phyloP scores from a whole-genome alignment of 2,329 filamentous ascomycete genomes.

The Didymella segeticola region DNA sequence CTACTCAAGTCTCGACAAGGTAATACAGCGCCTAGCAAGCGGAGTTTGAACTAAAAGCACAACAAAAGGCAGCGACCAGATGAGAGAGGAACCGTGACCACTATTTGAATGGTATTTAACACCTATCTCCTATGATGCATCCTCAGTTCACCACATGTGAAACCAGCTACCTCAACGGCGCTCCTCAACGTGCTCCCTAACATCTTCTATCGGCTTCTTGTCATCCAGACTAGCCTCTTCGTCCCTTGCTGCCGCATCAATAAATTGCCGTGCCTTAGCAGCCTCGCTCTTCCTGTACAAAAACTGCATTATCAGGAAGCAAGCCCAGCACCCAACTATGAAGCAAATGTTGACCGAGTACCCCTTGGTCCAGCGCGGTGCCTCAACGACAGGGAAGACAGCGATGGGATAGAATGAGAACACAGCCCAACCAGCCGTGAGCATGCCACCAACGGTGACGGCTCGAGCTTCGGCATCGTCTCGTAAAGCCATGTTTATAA shows the following conservation, averaged over 20 bases:
- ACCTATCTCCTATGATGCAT: no score
- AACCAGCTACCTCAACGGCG: background rate
- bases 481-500: conserved; percentile 47
- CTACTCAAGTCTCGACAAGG: no score
- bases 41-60: no score
- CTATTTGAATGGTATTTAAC: no score
- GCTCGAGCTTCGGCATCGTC: conserved; percentile 58
- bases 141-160: no score
- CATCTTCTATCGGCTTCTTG: conserved; percentile 2
- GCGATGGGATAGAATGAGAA: conserved; percentile 46
- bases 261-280: conserved; percentile 21
- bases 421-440: conserved; percentile 46
- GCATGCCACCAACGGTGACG: conserved; percentile 58
- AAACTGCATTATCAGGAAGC: conserved; percentile 50
- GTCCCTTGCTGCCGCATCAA: conserved; percentile 28
- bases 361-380: conserved; percentile 57
- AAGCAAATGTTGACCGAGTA: conserved; percentile 59
- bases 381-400: conserved; percentile 45
- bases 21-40: no score
- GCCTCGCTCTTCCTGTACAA: conserved; percentile 45
- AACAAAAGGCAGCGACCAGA: no score
- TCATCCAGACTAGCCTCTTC: conserved; percentile 32
- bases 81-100: no score
- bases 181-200: conserved; percentile 13
- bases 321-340: conserved; percentile 53